These are phyloP conservation scores for Orobanche coerulescens DNA, from an alignment of 257 asterid genomes.

Conservation along the genomic window DNA sequence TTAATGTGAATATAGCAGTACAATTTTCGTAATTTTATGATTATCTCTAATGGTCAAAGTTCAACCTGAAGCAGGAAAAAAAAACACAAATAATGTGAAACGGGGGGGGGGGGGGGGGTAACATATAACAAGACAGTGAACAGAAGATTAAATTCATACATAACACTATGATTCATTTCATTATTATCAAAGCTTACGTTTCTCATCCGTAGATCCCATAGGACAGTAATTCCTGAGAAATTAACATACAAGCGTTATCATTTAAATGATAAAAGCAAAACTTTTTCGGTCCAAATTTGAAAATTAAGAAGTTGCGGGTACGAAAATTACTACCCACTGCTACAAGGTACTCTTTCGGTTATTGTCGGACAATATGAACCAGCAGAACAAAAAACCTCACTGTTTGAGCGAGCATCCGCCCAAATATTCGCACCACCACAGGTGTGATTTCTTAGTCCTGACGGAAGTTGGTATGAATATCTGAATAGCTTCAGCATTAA, in stretches of 20 bases:
- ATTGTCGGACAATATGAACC: constrained; percentile 78
- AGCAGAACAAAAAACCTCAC: constrained; percentile 65
- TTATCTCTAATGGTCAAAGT: too few species aligned
- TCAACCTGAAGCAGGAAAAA: too few species aligned
- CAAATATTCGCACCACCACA: constrained; percentile 92
- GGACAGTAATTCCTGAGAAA: constrained; percentile 63
- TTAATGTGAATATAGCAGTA: too few species aligned
- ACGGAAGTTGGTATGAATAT: constrained; percentile 64
- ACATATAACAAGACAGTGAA: neutral
- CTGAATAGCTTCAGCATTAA: constrained; percentile 33
- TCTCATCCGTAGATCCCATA: constrained; percentile 51
- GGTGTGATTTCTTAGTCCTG: constrained; percentile 47
- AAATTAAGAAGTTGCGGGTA: neutral
- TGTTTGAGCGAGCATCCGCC: constrained; percentile 58
- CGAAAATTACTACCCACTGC: constrained; percentile 55
- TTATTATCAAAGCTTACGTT: constrained; percentile 38
- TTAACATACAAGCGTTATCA: constrained; percentile 18
- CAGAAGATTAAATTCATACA: neutral
- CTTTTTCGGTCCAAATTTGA: constrained; percentile 2
- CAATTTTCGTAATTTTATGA: too few species aligned
- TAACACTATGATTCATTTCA: neutral
- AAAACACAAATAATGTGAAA: too few species aligned
- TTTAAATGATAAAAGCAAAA: neutral
- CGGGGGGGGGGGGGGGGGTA: too few species aligned
- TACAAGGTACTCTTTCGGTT: constrained; percentile 44